Evolutionary conservation across 805 yeast species (phyloP), one percentile per base, ranked within the genome.

Genomic region (Nakazawaea sp.): DNA sequence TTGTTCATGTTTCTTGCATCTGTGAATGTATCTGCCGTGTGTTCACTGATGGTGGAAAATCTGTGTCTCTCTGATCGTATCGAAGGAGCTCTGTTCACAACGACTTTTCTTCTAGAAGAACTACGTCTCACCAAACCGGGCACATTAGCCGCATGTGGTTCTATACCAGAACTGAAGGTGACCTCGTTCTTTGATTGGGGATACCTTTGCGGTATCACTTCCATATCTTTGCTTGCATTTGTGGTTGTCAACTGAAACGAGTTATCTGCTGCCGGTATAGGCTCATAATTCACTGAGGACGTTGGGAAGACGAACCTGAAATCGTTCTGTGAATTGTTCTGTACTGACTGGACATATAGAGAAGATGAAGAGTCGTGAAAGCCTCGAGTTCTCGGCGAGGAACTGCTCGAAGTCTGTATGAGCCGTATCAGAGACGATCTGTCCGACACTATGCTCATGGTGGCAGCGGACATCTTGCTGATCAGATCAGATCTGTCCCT

Each of bases 1-100:
- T 25, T 11, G 13, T 18, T 30, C 10, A 21, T 8, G 13, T 5
- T 23, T 8, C 27, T 11, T 4, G 13, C 11, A 8, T 11, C 12
- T 11, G 16, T 19, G 5, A 16, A 16, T 15, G 19, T 4, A 16
- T 4, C n/a, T 8, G 28, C 13, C 6, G 33, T 6, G 10, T 31
- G 31, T 18, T 38, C 41, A 18, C 35, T 33, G 20, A 38, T 33
- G 12, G 30, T 7, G 18, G 41, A 38, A 4, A 30, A 10, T 16
- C 41, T 18, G 9, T 33, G 23, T 4, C 18, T 18, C 30, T 33
- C 35, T 15, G 42, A 39, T 27, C 23, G 30, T 7, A 39, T 27
- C 11, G 42, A 39, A 11, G 42, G 42, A 5, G 42, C 38, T 27
- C 37, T 33, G 6, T 34, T 30, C 13, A 39, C 25, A 5, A 33